A percentile compares a stretch with the other conserved stretches of the same genome.
phyloP scores from a whole-genome alignment of 2,329 filamentous ascomycete genomes.

The Aspergillus sp. region DNA sequence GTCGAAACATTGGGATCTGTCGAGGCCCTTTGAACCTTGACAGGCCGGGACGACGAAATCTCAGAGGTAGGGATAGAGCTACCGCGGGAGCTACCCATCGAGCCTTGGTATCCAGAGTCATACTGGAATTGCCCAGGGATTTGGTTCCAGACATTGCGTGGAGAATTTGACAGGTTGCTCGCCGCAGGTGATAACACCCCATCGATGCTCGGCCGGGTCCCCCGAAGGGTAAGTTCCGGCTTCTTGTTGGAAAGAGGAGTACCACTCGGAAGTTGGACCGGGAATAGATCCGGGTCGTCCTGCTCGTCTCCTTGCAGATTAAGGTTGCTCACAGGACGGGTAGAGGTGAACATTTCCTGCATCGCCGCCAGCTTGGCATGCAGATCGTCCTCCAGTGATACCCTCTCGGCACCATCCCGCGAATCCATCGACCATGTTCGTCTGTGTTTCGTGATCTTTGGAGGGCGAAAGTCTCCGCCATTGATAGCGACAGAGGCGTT shows the following conservation, averaged over 20 bases:
- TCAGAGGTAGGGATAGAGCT: slow-evolving; percentile 8
- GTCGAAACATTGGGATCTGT: slow-evolving; percentile 44
- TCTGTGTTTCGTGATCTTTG: slow-evolving; percentile 86
- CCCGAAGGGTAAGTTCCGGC: slow-evolving; percentile 21
- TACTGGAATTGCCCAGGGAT: slow-evolving; percentile 10
- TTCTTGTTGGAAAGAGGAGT: slow-evolving; percentile 21
- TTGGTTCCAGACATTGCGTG: slow-evolving; percentile 16
- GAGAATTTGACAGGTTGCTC: slow-evolving; percentile 36
- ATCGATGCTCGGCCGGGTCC: slow-evolving; percentile 28
- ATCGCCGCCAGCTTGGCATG: slow-evolving; percentile 38
- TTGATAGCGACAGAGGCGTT: slow-evolving; percentile 44
- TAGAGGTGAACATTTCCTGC: slow-evolving; percentile 44
- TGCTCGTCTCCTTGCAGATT: slow-evolving; percentile 38
- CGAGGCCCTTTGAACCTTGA: slow-evolving; percentile 22
- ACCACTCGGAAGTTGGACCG: slow-evolving; percentile 33
- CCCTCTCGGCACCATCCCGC: slow-evolving; percentile 37
- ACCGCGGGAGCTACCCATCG: slow-evolving; percentile 19
- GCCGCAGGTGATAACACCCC: slow-evolving; percentile 33
- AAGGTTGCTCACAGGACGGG: slow-evolving; percentile 36
- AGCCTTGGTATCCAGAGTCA: slow-evolving; percentile 16
- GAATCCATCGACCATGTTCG: slow-evolving; percentile 94
- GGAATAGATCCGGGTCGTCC: slow-evolving; percentile 41
- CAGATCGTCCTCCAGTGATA: slow-evolving; percentile 38
- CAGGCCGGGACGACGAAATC: background rate
- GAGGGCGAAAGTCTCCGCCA: slow-evolving; percentile 53